These are phyloP conservation scores for Pleurotus eryngii DNA, from an alignment of 768 basidiomycete genomes.

Conservation along the genomic window DNA sequence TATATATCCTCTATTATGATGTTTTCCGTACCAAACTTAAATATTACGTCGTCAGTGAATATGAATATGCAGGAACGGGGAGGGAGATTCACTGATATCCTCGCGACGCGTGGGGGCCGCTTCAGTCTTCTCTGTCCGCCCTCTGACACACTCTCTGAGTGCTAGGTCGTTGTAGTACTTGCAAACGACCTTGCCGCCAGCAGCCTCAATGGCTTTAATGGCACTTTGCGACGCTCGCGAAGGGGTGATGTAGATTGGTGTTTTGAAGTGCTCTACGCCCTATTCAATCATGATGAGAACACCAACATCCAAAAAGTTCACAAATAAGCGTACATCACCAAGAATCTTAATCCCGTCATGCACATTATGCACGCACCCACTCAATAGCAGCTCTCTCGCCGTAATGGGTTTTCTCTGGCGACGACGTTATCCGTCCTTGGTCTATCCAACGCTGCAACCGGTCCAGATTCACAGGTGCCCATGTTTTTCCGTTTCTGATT, in stretches of 20 bases:
- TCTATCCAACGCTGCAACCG: constrained; percentile 90
- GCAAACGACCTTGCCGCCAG: constrained; percentile 82
- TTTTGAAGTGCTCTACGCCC: constrained; percentile 65
- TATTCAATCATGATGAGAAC: constrained; percentile 21
- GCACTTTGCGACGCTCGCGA: constrained; percentile 87
- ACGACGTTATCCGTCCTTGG: constrained; percentile 74
- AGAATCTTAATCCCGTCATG: constrained; percentile 92
- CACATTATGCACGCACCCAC: constrained; percentile 84
- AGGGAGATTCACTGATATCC: constrained; percentile 66
- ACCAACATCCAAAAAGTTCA: neutral
- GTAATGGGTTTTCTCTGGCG: constrained; percentile 84
- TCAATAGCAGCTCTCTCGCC: constrained; percentile 77
- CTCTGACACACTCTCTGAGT: constrained; percentile 74
- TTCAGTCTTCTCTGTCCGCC: constrained; percentile 61
- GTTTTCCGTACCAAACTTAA: constrained; percentile 75
- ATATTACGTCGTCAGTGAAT: neutral
- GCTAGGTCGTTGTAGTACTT: constrained; percentile 89
- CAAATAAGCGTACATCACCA: constrained; percentile 57
- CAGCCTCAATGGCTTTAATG: constrained; percentile 76
- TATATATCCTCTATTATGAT: constrained; percentile 73
- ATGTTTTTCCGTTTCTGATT: constrained; percentile 67
- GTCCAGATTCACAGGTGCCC: constrained; percentile 83
- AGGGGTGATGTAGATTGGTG: constrained; percentile 75
- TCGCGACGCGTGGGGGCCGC: constrained; percentile 84
- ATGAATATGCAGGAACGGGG: neutral